Conservation (phyloP, 163 green algal species). For the Trebouxia gelatinosa region DNA sequence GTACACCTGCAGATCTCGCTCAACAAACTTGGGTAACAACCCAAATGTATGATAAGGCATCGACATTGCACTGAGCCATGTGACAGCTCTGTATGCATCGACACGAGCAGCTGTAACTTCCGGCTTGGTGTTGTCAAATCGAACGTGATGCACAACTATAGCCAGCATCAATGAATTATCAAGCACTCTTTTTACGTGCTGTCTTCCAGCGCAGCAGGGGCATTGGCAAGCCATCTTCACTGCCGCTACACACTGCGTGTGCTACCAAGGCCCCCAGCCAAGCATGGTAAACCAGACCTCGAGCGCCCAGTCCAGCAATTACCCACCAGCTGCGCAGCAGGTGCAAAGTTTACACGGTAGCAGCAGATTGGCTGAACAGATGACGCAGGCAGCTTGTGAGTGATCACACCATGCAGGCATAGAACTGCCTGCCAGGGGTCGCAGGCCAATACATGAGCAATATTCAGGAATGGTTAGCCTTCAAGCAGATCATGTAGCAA, state of each 20-base stretch:
- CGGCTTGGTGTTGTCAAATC: no score
- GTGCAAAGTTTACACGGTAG: background rate
- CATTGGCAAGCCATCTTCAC: conserved; percentile 45
- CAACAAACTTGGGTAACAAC: no score
- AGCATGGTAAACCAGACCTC: conserved; percentile 87
- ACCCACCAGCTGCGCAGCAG: conserved; percentile 58
- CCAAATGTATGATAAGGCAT: no score
- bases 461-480: background rate
- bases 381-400: background rate
- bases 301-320: conserved; percentile 68
- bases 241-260: conserved; percentile 49
- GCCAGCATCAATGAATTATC: no score
- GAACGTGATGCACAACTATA: no score
- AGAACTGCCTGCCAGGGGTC: background rate
- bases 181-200: no score
- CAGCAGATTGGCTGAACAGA: background rate
- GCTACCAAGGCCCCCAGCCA: conserved; percentile 67
- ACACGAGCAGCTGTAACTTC: no score
- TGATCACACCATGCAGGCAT: background rate
- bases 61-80: no score
- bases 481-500: background rate
- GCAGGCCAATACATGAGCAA: background rate
- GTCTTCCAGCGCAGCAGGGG: conserved; percentile 63
- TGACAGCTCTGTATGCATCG: no score
- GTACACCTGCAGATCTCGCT: no score